Percentiles rank a stretch among this genome's conserved stretches.
These are phyloP conservation scores for Rugosomyces carneus DNA, from an alignment of 1,284 basidiomycete genomes.

Conservation along the genomic window DNA sequence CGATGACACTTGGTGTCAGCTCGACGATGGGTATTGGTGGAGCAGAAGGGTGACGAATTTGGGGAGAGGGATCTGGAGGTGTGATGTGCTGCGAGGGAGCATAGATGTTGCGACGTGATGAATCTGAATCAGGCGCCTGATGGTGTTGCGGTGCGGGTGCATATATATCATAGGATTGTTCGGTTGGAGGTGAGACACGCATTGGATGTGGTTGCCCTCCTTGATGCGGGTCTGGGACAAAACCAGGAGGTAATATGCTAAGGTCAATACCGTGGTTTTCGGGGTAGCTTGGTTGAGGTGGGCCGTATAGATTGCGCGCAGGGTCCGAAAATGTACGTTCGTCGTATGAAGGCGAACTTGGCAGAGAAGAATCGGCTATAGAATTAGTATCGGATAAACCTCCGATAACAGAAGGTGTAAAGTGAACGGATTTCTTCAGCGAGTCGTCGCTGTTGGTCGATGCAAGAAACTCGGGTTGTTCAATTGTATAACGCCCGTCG, in stretches of 20 bases:
- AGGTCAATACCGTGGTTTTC: constrained; percentile 3
- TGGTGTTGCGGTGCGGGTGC: constrained; percentile 7
- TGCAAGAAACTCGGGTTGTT: constrained; percentile 1
- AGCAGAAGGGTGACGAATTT: constrained; percentile 4
- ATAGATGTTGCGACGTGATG: constrained; percentile 11
- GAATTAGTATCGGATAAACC: constrained; percentile 20
- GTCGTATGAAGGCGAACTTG: constrained; percentile 19
- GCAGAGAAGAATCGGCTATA: constrained; percentile 22
- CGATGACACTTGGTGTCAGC: constrained; percentile 57
- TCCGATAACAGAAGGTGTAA: constrained; percentile 38
- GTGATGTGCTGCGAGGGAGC: constrained; percentile 9
- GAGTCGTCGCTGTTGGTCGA: constrained; percentile 8
- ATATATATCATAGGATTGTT: constrained; percentile 1
- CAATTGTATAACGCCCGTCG: constrained; percentile 5
- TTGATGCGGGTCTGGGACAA: constrained; percentile 17
- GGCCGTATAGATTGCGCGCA: background rate
- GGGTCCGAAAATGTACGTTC: background rate
- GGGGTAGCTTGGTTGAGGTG: background rate
- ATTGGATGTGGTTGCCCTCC: constrained; percentile 3
- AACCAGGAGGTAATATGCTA: constrained; percentile 17
- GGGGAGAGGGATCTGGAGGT: constrained; percentile 13
- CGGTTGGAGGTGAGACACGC: constrained; percentile 4
- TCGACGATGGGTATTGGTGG: constrained; percentile 28
- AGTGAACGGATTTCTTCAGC: constrained; percentile 30
- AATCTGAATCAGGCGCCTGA: constrained; percentile 8